Percentiles rank a stretch among this genome's conserved stretches.
phyloP scores from a whole-genome alignment of 2,329 filamentous ascomycete genomes.

The Drechslera avenae region DNA sequence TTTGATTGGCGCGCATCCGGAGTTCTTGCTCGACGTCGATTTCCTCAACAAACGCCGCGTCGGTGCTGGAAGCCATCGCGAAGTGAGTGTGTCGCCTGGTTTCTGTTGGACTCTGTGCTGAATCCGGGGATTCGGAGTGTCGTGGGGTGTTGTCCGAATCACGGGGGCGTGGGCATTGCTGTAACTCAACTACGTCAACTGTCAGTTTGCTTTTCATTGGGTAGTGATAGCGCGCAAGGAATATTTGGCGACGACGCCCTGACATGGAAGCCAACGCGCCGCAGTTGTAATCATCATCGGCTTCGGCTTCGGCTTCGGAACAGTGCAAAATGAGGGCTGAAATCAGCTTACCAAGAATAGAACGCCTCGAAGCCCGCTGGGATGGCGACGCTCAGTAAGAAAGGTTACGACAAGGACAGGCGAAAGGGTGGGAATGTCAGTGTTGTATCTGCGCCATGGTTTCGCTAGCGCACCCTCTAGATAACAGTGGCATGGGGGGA shows the following conservation, averaged over 20 bases:
- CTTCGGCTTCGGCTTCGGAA: conserved; percentile 18
- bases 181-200: conserved; percentile 10
- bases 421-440: background rate
- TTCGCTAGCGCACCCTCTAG: conserved; percentile 14
- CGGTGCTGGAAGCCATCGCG: conserved; percentile 32
- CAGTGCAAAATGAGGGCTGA: conserved; percentile 1
- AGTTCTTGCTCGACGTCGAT: conserved; percentile 36
- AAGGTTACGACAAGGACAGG: background rate
- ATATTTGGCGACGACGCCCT: conserved; percentile 1
- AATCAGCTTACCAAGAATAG: conserved; percentile 32
- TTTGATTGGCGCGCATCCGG: conserved; percentile 17
- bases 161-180: conserved; percentile 26
- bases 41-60: conserved; percentile 38
- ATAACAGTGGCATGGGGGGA: conserved; percentile 2
- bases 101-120: background rate
- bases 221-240: background rate
- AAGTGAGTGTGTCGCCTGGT: background rate
- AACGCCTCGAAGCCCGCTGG: conserved; percentile 13
- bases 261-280: background rate
- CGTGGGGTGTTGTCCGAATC: conserved; percentile 7
- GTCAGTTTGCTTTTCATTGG: conserved; percentile 12
- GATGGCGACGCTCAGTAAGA: background rate
- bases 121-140: conserved; percentile 9
- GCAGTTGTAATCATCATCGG: conserved; percentile 15
- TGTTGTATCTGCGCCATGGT: conserved; percentile 23